Conservation (phyloP, 1,284 basidiomycete genomes). For the Ustilago sp. region DNA sequence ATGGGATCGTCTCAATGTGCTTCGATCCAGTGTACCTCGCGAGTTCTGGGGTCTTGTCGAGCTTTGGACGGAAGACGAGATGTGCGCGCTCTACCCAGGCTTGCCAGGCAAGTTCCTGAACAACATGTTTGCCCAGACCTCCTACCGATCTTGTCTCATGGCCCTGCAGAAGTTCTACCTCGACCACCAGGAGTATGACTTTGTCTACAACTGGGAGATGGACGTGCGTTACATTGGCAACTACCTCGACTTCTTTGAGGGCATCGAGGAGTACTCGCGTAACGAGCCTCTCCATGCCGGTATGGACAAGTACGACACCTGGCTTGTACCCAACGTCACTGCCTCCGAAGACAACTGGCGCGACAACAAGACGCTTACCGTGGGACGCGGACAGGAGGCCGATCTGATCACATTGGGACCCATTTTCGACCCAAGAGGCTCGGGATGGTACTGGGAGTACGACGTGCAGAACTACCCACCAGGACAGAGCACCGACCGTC, state of each 20-base stretch:
- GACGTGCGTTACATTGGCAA: conserved; percentile 69
- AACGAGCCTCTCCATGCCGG: conserved; percentile 66
- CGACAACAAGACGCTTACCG: conserved; percentile 49
- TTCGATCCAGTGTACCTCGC: conserved; percentile 65
- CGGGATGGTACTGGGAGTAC: conserved; percentile 70
- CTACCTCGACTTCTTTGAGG: conserved; percentile 69
- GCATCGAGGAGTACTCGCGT: conserved; percentile 66
- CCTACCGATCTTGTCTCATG: conserved; percentile 69
- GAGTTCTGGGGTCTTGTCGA: conserved; percentile 70
- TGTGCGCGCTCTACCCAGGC: conserved; percentile 69
- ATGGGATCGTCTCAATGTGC: conserved; percentile 68
- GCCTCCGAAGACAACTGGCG: conserved; percentile 65
- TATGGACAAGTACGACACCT: conserved; percentile 70
- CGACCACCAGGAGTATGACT: conserved; percentile 69
- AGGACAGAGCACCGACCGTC: conserved; percentile 63
- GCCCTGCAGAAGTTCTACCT: conserved; percentile 69
- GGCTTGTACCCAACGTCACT: conserved; percentile 66
- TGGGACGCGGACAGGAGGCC: conserved; percentile 64
- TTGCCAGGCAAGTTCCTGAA: conserved; percentile 68
- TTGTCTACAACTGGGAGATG: conserved; percentile 70
- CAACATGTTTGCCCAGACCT: conserved; percentile 69
- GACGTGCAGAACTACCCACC: conserved; percentile 69
- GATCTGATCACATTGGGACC: conserved; percentile 69
- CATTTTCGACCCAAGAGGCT: conserved; percentile 69
- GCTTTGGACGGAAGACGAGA: conserved; percentile 68